Evolutionary conservation across 495 filamentous ascomycete genomes (phyloP).

Genomic region (Jackrogersella minutella): DNA sequence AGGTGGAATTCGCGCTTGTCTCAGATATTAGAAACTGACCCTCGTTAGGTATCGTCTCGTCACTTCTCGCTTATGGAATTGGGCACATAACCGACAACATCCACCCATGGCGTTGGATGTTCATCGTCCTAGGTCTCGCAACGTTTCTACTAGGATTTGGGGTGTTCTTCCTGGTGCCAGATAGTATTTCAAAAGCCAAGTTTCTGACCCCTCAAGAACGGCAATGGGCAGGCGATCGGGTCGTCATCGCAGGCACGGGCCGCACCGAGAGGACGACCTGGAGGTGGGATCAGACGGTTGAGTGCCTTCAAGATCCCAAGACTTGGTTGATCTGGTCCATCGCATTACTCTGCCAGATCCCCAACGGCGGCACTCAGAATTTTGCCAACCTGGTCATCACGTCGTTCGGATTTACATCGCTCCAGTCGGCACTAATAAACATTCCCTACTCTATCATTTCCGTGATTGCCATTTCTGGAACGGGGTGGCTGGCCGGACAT

Average conservation of each 20-base stretch:
- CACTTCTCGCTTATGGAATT: slow-evolving; percentile 56
- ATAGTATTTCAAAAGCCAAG: slow-evolving; percentile 40
- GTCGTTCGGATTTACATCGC: slow-evolving; percentile 51
- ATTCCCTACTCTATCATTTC: slow-evolving; percentile 50
- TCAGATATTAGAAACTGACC: not conserved
- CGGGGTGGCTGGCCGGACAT: slow-evolving; percentile 51
- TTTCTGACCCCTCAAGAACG: slow-evolving; percentile 45
- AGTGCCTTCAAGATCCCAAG: slow-evolving; percentile 54
- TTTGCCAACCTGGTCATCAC: slow-evolving; percentile 54
- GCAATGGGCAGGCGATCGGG: slow-evolving; percentile 45
- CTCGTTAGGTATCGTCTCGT: slow-evolving; percentile 48
- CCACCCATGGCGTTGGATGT: slow-evolving; percentile 50
- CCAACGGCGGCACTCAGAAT: slow-evolving; percentile 55
- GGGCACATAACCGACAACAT: slow-evolving; percentile 48
- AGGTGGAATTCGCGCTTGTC: not conserved
- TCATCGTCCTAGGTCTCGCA: slow-evolving; percentile 46
- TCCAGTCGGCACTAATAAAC: slow-evolving; percentile 49
- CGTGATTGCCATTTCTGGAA: slow-evolving; percentile 43
- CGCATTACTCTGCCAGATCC: slow-evolving; percentile 53
- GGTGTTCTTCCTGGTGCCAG: slow-evolving; percentile 46
- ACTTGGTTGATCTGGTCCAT: slow-evolving; percentile 53
- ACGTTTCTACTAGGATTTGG: slow-evolving; percentile 44
- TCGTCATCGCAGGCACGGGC: slow-evolving; percentile 49
- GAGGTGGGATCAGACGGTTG: slow-evolving; percentile 48
- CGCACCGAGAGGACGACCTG: slow-evolving; percentile 46